Percentiles rank a stretch among this genome's conserved stretches.
phyloP scores from a whole-genome alignment of 257 asterid species.

The Rauvolfia tetraphylla region DNA sequence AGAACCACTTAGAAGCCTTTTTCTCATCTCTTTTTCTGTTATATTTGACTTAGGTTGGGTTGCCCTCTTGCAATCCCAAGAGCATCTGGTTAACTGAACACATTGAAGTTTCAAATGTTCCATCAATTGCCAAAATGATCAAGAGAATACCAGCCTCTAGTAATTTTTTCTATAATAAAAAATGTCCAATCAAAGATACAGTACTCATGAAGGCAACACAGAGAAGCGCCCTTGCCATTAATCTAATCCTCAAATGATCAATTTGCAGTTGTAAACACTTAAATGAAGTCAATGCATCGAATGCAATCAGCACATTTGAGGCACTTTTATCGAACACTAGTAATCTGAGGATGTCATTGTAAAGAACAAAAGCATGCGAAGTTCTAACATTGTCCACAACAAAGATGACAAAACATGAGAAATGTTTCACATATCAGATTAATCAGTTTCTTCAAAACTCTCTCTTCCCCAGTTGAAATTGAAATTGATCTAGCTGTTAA shows the following conservation, averaged over 20 bases:
- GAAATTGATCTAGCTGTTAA: not conserved
- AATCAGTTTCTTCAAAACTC: not conserved
- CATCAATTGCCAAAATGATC: constrained; percentile 2
- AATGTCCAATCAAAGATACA: not conserved
- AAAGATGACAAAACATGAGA: not conserved
- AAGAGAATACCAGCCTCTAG: not conserved
- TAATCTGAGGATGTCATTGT: not conserved
- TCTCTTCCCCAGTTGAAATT: not conserved
- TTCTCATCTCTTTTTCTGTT: not conserved
- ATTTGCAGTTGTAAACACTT: not conserved
- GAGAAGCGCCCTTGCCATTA: not conserved
- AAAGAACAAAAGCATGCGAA: not conserved
- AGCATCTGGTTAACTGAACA: not conserved
- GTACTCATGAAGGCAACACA: not conserved
- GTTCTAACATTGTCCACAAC: not conserved
- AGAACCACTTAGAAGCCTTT: not conserved
- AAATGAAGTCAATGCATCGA: not conserved
- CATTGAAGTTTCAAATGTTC: not conserved
- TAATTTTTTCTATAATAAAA: not conserved
- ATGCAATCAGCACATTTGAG: no score
- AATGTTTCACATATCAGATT: not conserved
- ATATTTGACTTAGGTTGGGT: not conserved
- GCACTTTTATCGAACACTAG: not conserved
- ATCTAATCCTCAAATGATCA: not conserved
- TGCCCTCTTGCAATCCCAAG: not conserved